Evolutionary conservation across 2,329 filamentous ascomycete species (phyloP).

Genomic region (Colletotrichum sp.): DNA sequence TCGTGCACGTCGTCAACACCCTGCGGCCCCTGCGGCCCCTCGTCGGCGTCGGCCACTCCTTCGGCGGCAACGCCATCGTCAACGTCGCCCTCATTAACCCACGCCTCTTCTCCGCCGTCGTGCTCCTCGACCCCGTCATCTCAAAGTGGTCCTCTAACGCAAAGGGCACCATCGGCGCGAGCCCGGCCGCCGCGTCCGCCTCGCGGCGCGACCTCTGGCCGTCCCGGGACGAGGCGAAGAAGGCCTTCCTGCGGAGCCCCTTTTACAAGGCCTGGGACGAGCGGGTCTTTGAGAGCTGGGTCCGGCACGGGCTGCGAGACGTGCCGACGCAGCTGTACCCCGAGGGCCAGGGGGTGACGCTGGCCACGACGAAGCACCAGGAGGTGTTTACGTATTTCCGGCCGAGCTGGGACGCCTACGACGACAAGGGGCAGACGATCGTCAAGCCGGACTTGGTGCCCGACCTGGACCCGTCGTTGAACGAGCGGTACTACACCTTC

Average conservation of each 20-base stretch:
- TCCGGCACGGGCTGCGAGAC: slow-evolving; percentile 76
- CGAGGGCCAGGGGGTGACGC: slow-evolving; percentile 58
- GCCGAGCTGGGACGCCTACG: slow-evolving; percentile 55
- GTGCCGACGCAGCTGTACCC: slow-evolving; percentile 69
- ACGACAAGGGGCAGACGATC: slow-evolving; percentile 38
- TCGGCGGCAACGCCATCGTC: slow-evolving; percentile 77
- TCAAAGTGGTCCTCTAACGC: slow-evolving; percentile 48
- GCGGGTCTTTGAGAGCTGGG: slow-evolving; percentile 77
- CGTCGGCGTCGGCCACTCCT: slow-evolving; percentile 86
- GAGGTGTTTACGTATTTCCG: slow-evolving; percentile 82
- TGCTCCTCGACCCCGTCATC: slow-evolving; percentile 88
- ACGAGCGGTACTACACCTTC: slow-evolving; percentile 39
- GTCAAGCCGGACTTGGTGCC: slow-evolving; percentile 45
- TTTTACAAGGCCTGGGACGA: slow-evolving; percentile 88
- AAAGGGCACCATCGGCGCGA: slow-evolving; percentile 32
- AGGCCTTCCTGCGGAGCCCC: slow-evolving; percentile 67
- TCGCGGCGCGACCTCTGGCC: slow-evolving; percentile 84
- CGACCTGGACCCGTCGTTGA: slow-evolving; percentile 48
- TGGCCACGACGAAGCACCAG: slow-evolving; percentile 85
- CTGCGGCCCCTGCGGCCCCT: slow-evolving; percentile 83
- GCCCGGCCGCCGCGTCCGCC: slow-evolving; percentile 66
- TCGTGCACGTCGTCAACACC: slow-evolving; percentile 83
- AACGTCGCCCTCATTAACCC: slow-evolving; percentile 80
- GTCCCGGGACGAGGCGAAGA: slow-evolving; percentile 70
- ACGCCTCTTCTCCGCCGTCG: slow-evolving; percentile 74